Evolutionary conservation across 2,329 filamentous ascomycete genomes (phyloP).

Genomic region (Penicillium sp.): DNA sequence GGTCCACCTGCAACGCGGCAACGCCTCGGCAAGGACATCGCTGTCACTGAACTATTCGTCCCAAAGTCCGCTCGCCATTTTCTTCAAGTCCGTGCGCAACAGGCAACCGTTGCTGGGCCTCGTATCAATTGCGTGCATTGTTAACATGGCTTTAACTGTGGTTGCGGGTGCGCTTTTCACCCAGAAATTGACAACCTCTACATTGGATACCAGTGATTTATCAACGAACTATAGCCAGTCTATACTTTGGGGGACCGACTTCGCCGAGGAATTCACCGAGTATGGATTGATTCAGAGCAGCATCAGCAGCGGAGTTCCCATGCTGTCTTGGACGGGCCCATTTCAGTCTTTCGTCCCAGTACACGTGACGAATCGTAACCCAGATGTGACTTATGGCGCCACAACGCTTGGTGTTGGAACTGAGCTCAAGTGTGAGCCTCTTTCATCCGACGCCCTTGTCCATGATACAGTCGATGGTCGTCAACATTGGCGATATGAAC

Average conservation of each 20-base stretch:
- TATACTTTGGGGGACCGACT: slow-evolving; percentile 28
- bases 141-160: slow-evolving; percentile 30
- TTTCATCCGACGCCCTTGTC: slow-evolving; percentile 18
- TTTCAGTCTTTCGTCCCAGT: slow-evolving; percentile 33
- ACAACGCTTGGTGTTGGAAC: slow-evolving; percentile 30
- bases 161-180: slow-evolving; percentile 36
- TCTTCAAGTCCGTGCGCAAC: slow-evolving; percentile 29
- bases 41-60: slow-evolving; percentile 35
- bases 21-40: slow-evolving; percentile 24
- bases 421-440: slow-evolving; percentile 22
- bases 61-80: slow-evolving; percentile 31
- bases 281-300: slow-evolving; percentile 37
- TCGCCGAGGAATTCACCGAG: slow-evolving; percentile 34
- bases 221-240: slow-evolving; percentile 32
- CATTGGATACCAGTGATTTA: slow-evolving; percentile 22
- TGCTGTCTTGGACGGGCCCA: slow-evolving; percentile 33
- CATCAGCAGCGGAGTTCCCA: slow-evolving; percentile 32
- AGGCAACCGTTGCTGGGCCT: slow-evolving; percentile 28
- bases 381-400: slow-evolving; percentile 27
- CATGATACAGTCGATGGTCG: slow-evolving; percentile 11
- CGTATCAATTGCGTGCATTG: slow-evolving; percentile 31
- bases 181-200: slow-evolving; percentile 29
- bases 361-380: slow-evolving; percentile 17
- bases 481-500: slow-evolving; percentile 26
- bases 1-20: slow-evolving; percentile 35